Base-by-base conservation (phyloP, 108 stramenopile genomes). In the Cyclotella sp. region DNA sequence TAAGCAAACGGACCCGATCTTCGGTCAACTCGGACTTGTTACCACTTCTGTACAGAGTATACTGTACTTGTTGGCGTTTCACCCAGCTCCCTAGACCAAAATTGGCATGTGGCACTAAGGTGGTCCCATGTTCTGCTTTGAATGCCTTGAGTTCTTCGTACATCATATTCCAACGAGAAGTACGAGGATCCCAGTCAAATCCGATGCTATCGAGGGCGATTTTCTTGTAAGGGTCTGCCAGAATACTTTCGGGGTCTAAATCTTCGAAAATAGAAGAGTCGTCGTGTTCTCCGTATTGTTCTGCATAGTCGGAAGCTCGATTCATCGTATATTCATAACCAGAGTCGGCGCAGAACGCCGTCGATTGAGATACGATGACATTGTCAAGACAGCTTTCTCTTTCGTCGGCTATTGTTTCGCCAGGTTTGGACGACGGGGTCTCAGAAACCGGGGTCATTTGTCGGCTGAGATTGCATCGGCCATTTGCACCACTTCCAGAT, bases 141-240 rank as follows among this genome's bases (percentile, higher is more conserved):
- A 57, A 61, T 22, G 59, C 43, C 52, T 67, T 61, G 12, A 74
- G 63, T 43, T 73, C 43, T 62, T 67, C 75, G 57, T 75, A 82
- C 77, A 81, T 76, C 55, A 75, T 76, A 67, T 84, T 81, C 87
- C 87, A 88, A 39, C 68, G 59, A 4, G 74, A 71, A 42, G 73
- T 78, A 27, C 77, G 61, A 29, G 82, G 82, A 61, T 83, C 77
- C 77, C 77, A 83, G 64, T 83, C 82, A 45, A 83, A 83, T 4
- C 72, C 77, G 43, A 78, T 61, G 27, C 34, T 22, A 78, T 83
- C 82, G 21, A 83, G 77, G 6, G 80, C 80, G 45, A 75, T 73
- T 39, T 51, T 51, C 47, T 81, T 81, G 68, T 81, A 81, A 11
- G 80, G 80, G 41, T 81, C 73, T 22, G 78, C 78, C 22, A 72